Base-by-base conservation (phyloP, 1,139 yeast species). In the Kazachstania sp. region DNA sequence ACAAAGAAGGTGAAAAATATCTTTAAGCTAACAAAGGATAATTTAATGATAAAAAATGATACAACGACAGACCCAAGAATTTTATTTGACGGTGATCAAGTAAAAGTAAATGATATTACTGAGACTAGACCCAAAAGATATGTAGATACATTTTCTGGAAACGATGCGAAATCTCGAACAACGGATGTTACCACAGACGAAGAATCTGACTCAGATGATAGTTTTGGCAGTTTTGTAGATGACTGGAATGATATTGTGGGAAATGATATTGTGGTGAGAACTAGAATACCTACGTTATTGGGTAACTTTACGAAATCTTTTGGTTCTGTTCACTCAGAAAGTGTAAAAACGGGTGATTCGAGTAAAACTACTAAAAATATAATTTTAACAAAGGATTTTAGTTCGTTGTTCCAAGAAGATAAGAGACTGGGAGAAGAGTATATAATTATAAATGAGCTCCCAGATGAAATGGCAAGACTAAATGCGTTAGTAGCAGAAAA, bases 341-440 rank as follows among this genome's bases (percentile, higher is more conserved):
- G 65, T 16, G 61, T 51, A 1, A 57, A 56, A 47, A 58, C 63
- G 3, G 47, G 46, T 16, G 66, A 56, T n/a, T 56, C 66, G 4
- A 43, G 47, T 7, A 55, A 49, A 39, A 51, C 43, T 34, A 61
- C 59, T 39, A 73, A 66, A 52, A 86, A 85, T 56, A 64, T 77
- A 23, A 82, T 87, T 3, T 75, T 76, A 1, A 74, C 83, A 3
- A 71, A 75, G 50, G 94, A 88, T 61, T 83, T 83, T 61, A 70
- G 77, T 26, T 76, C 82, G 58, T 66, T 88, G 46, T 73, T 88
- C 39, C 95, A 96, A 0, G 84, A 88, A 29, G 81, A 83, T 52
- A 73, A 76, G 60, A 88, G 84, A 48, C 67, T 90, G 41, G 97
- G 96, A 0, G 69, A 75, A 31, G 92, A 84, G 53, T 90, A 88